Percentiles rank a stretch among this genome's conserved stretches.
These are phyloP conservation scores for Acer yangbiense DNA, from an alignment of 345 rosid genomes.

Conservation along the genomic window DNA sequence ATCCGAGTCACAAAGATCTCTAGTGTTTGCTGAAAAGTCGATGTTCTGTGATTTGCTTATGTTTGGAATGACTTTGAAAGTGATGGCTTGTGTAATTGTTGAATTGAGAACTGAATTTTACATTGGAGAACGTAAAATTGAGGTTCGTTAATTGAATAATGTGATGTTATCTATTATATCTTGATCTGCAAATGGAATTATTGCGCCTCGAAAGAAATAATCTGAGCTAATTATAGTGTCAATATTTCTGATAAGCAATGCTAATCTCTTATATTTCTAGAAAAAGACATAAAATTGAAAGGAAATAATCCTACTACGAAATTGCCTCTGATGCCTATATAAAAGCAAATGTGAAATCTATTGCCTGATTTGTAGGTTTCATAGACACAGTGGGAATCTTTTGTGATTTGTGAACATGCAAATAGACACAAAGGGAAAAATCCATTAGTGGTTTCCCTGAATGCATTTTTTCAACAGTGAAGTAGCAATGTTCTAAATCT, in stretches of 20 bases:
- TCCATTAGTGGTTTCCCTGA: constrained; percentile 8
- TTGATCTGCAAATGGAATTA: not conserved
- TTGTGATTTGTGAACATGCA: too few species aligned
- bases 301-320: not conserved
- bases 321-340: too few species aligned
- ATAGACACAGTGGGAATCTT: too few species aligned
- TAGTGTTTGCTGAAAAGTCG: not conserved
- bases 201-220: not conserved
- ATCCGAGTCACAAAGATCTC: not conserved
- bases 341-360: too few species aligned
- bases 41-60: not conserved
- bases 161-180: not conserved
- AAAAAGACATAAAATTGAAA: not conserved
- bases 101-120: not conserved
- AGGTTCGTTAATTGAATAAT: not conserved
- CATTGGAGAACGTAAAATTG: not conserved
- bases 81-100: not conserved
- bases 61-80: not conserved
- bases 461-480: not conserved
- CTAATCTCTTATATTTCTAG: not conserved
- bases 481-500: constrained; percentile 7
- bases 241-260: not conserved
- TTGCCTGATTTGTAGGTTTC: too few species aligned
- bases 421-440: too few species aligned
- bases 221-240: not conserved